Base-by-base conservation (phyloP, 2,329 filamentous ascomycete genomes). In the Helotiales sp. region DNA sequence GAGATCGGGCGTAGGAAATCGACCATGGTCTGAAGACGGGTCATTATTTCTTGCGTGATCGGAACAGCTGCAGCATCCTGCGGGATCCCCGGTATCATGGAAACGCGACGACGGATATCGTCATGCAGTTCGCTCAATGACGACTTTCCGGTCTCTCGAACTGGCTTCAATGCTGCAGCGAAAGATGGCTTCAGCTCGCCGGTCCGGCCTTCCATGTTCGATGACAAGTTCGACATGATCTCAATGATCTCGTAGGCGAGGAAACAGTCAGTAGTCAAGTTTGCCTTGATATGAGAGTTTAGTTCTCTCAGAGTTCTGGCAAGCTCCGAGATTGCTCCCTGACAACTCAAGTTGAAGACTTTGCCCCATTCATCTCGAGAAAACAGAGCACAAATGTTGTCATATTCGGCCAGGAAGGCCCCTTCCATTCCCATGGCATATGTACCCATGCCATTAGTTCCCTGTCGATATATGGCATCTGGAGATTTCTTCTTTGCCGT, bases 241-340 rank as follows among this genome's bases (percentile, higher is more conserved):
- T 97, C 95, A 34, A 96, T 92, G 34, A 98, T 92, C 77, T 99
- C 96, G 78, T 97, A 99, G 7, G 93, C 93, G 58, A 99, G 86
- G 78, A 93, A 98, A 79, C 95, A 98, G 78, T 99, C 96, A 0
- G 93, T 97, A 72, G 89, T 87, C 45, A 97, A 82, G 76, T 97
- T 94, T 47, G 86, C 83, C 77, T 94, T 93, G 79, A 98, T 93
- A 75, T 97, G 94, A 59, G 87, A 86, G 78, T 98, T 97, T 34
- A 99, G 84, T 75, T 98, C 95, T 30, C 92, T 88, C 63, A 98
- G 80, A 0, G 96, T 97, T 73, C 93, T 89, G 6, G 91, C 89
- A 73, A 98, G 91, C 75, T 97, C 93, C 7, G 89, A 86, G 68
- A 99, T 83, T 13, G 94, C 87, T 37, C 87, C 83, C 74, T 93